Conservation (phyloP, 2,329 filamentous ascomycete species). For the Conoideocrella luteorostrata region DNA sequence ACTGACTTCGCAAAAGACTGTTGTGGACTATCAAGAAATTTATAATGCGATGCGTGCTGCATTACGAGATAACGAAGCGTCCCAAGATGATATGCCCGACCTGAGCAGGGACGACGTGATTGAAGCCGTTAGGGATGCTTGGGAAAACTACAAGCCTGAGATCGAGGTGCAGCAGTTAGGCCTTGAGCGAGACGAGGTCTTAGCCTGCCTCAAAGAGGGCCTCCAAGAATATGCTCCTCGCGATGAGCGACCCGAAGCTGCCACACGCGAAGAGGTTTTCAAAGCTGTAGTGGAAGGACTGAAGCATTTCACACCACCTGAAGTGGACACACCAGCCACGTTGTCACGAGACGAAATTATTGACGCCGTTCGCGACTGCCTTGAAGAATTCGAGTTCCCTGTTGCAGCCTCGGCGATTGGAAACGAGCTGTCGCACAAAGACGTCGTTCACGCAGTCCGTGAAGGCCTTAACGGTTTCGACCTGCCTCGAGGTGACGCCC, state of each 20-base stretch:
- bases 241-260: slow-evolving; percentile 47
- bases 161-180: slow-evolving; percentile 87
- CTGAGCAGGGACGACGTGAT: slow-evolving; percentile 78
- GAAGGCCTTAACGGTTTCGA: slow-evolving; percentile 50
- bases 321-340: slow-evolving; percentile 60
- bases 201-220: slow-evolving; percentile 80
- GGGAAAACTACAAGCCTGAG: slow-evolving; percentile 91
- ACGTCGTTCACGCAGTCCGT: slow-evolving; percentile 58
- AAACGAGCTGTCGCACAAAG: slow-evolving; percentile 50
- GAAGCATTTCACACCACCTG: slow-evolving; percentile 70
- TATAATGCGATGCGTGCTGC: slow-evolving; percentile 80
- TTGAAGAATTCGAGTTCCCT: slow-evolving; percentile 78
- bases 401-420: slow-evolving; percentile 50
- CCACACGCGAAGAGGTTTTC: slow-evolving; percentile 79
- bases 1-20: slow-evolving; percentile 50
- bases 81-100: slow-evolving; percentile 28
- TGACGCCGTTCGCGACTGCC: slow-evolving; percentile 73
- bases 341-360: slow-evolving; percentile 80
- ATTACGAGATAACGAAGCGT: slow-evolving; percentile 53
- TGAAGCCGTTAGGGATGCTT: slow-evolving; percentile 79
- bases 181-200: slow-evolving; percentile 81
- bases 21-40: slow-evolving; percentile 74
- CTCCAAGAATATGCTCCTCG: slow-evolving; percentile 64
- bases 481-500: slow-evolving; percentile 32
- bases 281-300: slow-evolving; percentile 80